Conservation (phyloP, 176 grass and related monocot genomes). For the Lolium rigidum region DNA sequence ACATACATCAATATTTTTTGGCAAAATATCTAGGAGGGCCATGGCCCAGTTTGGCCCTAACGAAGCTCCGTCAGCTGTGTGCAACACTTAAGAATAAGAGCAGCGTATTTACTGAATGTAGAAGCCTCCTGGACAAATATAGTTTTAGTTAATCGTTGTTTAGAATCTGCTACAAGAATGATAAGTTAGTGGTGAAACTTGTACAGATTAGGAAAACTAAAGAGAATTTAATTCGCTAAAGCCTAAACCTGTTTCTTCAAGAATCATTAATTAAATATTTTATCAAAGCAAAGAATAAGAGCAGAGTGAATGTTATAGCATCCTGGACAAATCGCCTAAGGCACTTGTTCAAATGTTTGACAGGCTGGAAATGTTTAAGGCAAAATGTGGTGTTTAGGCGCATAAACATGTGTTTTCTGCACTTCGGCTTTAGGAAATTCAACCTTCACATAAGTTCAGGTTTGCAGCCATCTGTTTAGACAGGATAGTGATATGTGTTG, state of each 20-base stretch:
- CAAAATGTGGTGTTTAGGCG: neutral
- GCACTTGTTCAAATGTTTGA: neutral
- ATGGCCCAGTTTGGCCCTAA: too few species aligned
- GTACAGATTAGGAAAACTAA: too few species aligned
- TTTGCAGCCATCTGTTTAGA: neutral
- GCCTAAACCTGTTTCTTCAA: too few species aligned
- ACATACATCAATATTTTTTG: too few species aligned
- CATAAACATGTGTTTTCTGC: neutral
- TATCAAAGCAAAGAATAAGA: neutral
- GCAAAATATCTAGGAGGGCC: too few species aligned
- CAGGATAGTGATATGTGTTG: neutral
- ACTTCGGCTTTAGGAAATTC: neutral
- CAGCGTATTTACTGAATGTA: neutral
- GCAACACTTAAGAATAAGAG: neutral
- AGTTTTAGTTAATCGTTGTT: too few species aligned
- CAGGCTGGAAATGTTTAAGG: neutral
- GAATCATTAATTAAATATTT: too few species aligned
- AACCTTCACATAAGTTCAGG: neutral
- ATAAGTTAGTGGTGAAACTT: too few species aligned
- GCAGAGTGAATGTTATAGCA: neutral
- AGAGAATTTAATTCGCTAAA: too few species aligned
- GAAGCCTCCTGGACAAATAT: neutral
- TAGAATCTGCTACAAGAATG: too few species aligned
- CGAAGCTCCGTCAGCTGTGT: neutral
- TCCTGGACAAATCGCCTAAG: neutral